Conservation (phyloP, 768 basidiomycete species). For the Lactifluus pinguis region DNA sequence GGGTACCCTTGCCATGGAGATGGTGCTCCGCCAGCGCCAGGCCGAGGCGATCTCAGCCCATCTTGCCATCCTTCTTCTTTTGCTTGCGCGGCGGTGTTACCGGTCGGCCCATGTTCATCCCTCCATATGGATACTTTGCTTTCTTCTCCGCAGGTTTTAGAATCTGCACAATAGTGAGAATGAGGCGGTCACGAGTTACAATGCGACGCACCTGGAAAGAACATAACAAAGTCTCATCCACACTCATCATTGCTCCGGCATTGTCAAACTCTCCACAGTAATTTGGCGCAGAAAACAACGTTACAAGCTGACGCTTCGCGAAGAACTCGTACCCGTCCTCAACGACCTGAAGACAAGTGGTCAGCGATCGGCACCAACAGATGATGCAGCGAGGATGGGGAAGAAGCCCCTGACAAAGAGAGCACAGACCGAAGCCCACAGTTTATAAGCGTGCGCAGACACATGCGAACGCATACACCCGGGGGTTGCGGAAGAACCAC, state of each 20-base stretch:
- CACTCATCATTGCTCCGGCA: constrained; percentile 99
- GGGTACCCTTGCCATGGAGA: not conserved
- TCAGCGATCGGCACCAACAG: not conserved
- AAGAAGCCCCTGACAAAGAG: not conserved
- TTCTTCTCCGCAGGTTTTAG: constrained; percentile 99
- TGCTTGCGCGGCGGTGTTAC: constrained; percentile 95
- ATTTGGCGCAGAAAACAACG: constrained; percentile 93
- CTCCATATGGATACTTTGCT: constrained; percentile 83
- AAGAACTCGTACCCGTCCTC: constrained; percentile 99
- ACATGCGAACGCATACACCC: not conserved
- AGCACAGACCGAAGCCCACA: not conserved
- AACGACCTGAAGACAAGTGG: constrained; percentile 56
- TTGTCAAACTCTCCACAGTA: constrained; percentile 98
- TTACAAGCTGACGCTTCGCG: constrained; percentile 94
- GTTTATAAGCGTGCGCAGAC: not conserved
- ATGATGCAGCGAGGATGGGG: not conserved
- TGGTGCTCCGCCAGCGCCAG: constrained; percentile 4
- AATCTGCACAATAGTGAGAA: constrained; percentile 46
- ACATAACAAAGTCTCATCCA: constrained; percentile 93
- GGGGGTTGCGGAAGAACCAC: constrained; percentile 1
- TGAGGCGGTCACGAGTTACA: not conserved
- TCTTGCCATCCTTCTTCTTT: constrained; percentile 92
- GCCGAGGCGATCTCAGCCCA: constrained; percentile 25
- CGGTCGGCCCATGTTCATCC: constrained; percentile 78
- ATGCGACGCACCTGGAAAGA: constrained; percentile 77